These are phyloP conservation scores for Euphrasia confusa DNA, from an alignment of 257 asterid genomes.

Conservation along the genomic window DNA sequence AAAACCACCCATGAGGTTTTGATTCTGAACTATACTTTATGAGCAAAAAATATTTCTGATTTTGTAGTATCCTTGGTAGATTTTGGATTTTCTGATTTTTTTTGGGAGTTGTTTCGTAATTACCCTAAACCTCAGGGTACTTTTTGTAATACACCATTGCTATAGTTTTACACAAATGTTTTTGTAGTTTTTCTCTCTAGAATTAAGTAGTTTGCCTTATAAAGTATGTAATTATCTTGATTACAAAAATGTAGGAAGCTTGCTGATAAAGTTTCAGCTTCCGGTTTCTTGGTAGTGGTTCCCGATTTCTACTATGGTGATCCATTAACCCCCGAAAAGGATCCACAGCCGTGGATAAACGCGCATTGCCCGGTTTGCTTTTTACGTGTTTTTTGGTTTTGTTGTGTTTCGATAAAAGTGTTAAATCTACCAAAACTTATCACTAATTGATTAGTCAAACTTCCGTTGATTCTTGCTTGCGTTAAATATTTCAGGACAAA, in stretches of 20 bases:
- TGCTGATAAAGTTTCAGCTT: conserved; percentile 59
- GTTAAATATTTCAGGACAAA: conserved; percentile 33
- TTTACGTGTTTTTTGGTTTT: not conserved
- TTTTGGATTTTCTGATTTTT: no score
- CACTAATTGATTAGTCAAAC: not conserved
- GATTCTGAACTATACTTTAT: no score
- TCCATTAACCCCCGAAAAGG: conserved; percentile 37
- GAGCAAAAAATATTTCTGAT: no score
- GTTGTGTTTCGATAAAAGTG: not conserved
- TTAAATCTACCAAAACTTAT: no score
- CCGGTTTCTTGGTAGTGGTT: conserved; percentile 56
- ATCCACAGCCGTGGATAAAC: conserved; percentile 32
- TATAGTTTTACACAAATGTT: not conserved
- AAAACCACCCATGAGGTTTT: no score
- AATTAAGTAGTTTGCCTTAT: not conserved
- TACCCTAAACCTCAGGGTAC: no score
- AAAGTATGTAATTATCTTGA: no score
- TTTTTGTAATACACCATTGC: no score
- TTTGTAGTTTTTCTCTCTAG: not conserved
- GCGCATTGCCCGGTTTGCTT: conserved; percentile 43
- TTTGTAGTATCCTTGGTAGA: no score
- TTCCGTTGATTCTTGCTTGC: not conserved
- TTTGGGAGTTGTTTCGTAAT: no score
- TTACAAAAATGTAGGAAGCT: conserved; percentile 42
- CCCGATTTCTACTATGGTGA: conserved; percentile 76